Evolutionary conservation across 768 basidiomycete species (phyloP).

Genomic region (Lactarius psammicola): DNA sequence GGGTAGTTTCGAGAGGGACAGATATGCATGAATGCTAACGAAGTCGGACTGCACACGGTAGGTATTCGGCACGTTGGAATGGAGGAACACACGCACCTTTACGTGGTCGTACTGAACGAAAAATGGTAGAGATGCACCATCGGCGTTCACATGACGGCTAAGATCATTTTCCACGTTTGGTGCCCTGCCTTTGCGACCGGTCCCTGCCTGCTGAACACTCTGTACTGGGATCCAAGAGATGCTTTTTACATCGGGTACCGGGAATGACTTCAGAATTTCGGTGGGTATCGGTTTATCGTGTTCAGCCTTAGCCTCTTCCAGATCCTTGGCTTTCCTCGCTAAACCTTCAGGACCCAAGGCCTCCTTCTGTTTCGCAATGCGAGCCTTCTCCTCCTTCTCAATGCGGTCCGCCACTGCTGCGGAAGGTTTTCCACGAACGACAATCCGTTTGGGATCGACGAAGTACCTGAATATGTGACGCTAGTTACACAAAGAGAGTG

Average conservation of each 20-base stretch:
- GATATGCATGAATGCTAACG: conserved; percentile 72
- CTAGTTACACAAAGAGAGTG: neutral
- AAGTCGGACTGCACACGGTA: conserved; percentile 75
- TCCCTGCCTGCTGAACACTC: conserved; percentile 61
- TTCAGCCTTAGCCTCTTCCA: conserved; percentile 83
- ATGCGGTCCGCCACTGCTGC: conserved; percentile 76
- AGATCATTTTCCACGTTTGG: conserved; percentile 45
- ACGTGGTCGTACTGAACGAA: conserved; percentile 95
- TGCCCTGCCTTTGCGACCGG: conserved; percentile 41
- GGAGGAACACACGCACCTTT: conserved; percentile 49
- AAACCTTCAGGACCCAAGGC: conserved; percentile 80
- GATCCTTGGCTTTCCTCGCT: conserved; percentile 57
- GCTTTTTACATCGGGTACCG: conserved; percentile 85
- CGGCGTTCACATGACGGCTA: conserved; percentile 59
- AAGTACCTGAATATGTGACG: conserved; percentile 59
- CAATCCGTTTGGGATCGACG: conserved; percentile 65
- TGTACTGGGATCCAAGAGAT: conserved; percentile 90
- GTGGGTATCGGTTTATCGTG: conserved; percentile 81
- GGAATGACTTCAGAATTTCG: conserved; percentile 79
- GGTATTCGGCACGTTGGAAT: neutral
- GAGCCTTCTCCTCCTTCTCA: conserved; percentile 75
- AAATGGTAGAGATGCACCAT: conserved; percentile 72
- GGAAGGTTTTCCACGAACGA: conserved; percentile 88
- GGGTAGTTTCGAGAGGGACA: conserved; percentile 74
- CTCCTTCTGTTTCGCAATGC: conserved; percentile 66